A percentile compares a stretch with the other conserved stretches of the same genome.
Conservation (phyloP, 2,329 filamentous ascomycete genomes). For the Aureobasidium sp. region DNA sequence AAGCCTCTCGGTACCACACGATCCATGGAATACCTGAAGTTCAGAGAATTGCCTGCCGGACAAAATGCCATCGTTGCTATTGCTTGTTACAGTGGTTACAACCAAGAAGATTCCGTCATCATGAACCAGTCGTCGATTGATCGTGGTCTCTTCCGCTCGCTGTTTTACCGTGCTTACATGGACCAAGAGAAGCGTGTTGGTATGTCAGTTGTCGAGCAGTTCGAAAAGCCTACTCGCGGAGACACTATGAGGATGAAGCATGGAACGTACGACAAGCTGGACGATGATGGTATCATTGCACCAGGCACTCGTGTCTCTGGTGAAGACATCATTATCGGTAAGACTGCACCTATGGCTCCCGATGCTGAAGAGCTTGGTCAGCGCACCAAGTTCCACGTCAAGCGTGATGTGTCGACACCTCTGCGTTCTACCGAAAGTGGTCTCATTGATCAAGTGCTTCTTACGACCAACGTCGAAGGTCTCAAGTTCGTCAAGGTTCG, state of each 20-base stretch:
- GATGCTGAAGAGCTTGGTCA: constrained; percentile 92
- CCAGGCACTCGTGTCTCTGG: constrained; percentile 92
- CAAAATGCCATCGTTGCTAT: constrained; percentile 99
- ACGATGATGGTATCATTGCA: constrained; percentile 90
- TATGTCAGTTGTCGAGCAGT: constrained; percentile 84
- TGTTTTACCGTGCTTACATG: constrained; percentile 96
- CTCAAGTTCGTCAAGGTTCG: constrained; percentile 95
- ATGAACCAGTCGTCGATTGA: constrained; percentile 99
- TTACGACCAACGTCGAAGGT: constrained; percentile 92
- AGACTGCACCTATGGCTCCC: constrained; percentile 88
- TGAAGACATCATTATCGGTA: constrained; percentile 98
- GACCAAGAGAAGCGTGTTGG: constrained; percentile 96
- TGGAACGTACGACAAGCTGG: constrained; percentile 65
- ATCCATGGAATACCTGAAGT: constrained; percentile 98
- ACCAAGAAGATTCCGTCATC: constrained; percentile 99
- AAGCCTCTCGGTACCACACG: constrained; percentile 93
- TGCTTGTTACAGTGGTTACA: constrained; percentile 95
- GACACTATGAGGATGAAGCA: constrained; percentile 91
- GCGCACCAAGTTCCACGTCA: constrained; percentile 79
- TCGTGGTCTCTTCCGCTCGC: constrained; percentile 89
- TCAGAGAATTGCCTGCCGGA: constrained; percentile 91
- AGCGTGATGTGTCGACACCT: constrained; percentile 92
- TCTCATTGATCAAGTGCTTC: constrained; percentile 86
- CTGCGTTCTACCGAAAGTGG: constrained; percentile 93
- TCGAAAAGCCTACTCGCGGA: constrained; percentile 85